Conservation (phyloP, 371 early-diverging fungal species). For the Ordospora colligata region DNA sequence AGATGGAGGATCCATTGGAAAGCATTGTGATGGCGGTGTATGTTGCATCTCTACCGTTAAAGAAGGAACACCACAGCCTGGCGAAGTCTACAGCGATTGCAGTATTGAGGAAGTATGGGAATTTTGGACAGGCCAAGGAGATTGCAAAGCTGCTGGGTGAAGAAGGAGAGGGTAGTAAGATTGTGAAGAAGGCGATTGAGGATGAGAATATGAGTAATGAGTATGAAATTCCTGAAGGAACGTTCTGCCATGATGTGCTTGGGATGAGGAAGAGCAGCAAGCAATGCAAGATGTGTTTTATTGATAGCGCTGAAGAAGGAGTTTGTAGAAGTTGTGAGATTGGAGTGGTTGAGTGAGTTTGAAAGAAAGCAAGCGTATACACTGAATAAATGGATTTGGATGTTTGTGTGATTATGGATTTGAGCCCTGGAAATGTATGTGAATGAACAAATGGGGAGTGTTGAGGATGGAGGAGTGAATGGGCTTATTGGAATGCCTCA, state of each 20-base stretch:
- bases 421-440: not conserved
- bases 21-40: conserved; percentile 43
- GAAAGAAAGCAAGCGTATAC: too few species aligned
- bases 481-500: not conserved
- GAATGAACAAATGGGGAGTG: conserved; percentile 18
- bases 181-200: conserved; percentile 4
- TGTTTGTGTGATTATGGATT: too few species aligned
- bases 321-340: conserved; percentile 31
- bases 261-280: not conserved
- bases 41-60: conserved; percentile 39
- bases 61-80: conserved; percentile 28
- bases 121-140: conserved; percentile 44
- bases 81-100: conserved; percentile 22
- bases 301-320: conserved; percentile 4
- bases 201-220: not conserved
- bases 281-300: conserved; percentile 27
- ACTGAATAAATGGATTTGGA: too few species aligned
- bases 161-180: not conserved
- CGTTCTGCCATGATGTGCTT: conserved; percentile 30
- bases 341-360: conserved; percentile 12
- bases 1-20: conserved; percentile 23
- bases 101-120: conserved; percentile 50
- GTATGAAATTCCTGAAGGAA: conserved; percentile 3
- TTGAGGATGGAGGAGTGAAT: not conserved
- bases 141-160: conserved; percentile 4